Evolutionary conservation across 108 stramenopile genomes (phyloP), one percentile per base, ranked within the genome.

Genomic region (Nannochloropsis gaditana): DNA sequence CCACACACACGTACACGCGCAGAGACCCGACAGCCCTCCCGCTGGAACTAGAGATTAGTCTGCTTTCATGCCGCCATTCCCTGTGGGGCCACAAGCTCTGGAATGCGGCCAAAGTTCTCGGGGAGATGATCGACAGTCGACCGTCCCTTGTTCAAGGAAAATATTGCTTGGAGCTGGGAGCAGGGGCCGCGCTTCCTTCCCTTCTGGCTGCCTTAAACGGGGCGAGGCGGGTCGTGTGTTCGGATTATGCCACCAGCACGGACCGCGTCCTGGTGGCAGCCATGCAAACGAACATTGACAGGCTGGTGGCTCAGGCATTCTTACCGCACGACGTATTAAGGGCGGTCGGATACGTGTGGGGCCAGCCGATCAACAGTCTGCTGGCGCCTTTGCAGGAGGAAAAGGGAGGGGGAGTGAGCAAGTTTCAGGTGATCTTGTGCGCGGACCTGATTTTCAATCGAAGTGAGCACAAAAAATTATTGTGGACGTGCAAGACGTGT

Each of bases 181-280:
- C 59, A n/a, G 59, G 59, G 8, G 15, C 19, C 59, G 59, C 59
- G 15, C 59, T 73, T 6, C 59, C 59, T n/a, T 73, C 59, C 6
- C 59, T 73, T n/a, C 59, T 73, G 59, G 59, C 59, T 73, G 59
- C 59, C 15, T 73, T 73, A n/a, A 73, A 73, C n/a, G 59, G 59
- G n/a, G 59, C 59, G 59, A 73, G n/a, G 59, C 59, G n/a, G 15
- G 59, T 73, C 19, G 59, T 73, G 15, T 15, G 19, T n/a, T 73
- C 59, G 15, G 59, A 73, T 73, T 73, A 73, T 73, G 59, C 59
- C 59, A n/a, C 59, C 15, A 73, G 59, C 59, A 73, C 59, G 19
- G 59, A 73, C 59, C 59, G n/a, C 2, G 6, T 73, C 6, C n/a
- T 73, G 59, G 59, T 73, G 59, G 2, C 2, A n/a, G 59, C 59